Evolutionary conservation across 202 grass and related monocot genomes (phyloP).

Genomic region (Bolboschoenoplectus hybrid): DNA sequence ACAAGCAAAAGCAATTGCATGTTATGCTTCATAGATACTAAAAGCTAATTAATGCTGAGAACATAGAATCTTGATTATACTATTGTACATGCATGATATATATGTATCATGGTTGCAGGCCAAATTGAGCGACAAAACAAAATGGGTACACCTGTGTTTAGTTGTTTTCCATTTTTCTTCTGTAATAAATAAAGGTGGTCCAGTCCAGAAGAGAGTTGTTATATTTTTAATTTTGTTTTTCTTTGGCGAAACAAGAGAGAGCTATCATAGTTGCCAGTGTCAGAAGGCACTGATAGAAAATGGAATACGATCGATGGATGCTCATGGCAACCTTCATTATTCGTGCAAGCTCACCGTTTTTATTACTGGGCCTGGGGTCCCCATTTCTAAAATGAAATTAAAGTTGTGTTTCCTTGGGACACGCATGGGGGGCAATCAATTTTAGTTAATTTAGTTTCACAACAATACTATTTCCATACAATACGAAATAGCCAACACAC

Average conservation of each 20-base stretch:
- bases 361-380: conserved; percentile 5
- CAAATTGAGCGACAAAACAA: conserved; percentile 29
- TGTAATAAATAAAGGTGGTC: conserved; percentile 23
- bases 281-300: conserved; percentile 61
- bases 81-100: not conserved
- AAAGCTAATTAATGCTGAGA: not conserved
- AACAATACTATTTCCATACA: conserved; percentile 2
- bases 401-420: conserved; percentile 13
- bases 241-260: conserved; percentile 6
- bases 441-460: not conserved
- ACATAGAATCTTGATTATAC: not conserved
- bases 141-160: not conserved
- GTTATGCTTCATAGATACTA: not conserved
- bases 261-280: conserved; percentile 32
- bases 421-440: conserved; percentile 27
- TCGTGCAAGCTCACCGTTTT: conserved; percentile 45
- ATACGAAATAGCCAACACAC: conserved; percentile 19
- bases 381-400: not conserved
- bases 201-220: not conserved
- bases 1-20: not conserved
- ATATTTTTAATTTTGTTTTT: not conserved
- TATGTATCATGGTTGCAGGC: not conserved
- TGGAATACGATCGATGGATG: conserved; percentile 38
- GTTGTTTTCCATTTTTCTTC: not conserved
- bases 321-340: conserved; percentile 43